Percentiles rank a stretch among this genome's conserved stretches.
These are phyloP conservation scores for Eucalyptus lansdowneana DNA, from an alignment of 345 rosid species.

Conservation along the genomic window DNA sequence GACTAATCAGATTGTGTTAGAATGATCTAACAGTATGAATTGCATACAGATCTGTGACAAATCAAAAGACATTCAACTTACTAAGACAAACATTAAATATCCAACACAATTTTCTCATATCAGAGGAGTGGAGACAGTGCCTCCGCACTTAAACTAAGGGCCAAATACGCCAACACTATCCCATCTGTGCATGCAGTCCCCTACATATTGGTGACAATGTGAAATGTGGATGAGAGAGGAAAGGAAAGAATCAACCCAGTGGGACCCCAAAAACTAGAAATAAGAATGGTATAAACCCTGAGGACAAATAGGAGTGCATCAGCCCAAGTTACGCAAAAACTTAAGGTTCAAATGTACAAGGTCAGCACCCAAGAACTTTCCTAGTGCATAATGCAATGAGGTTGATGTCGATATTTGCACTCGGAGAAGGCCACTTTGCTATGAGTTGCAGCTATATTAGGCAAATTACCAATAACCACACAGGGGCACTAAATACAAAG, in stretches of 20 bases:
- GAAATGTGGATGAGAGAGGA: background rate
- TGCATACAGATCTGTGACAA: background rate
- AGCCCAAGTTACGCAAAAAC: background rate
- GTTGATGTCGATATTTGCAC: background rate
- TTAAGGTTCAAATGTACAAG: background rate
- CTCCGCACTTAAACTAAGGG: background rate
- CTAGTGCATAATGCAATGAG: background rate
- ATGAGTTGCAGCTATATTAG: background rate
- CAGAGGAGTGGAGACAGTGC: background rate
- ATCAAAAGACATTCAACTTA: background rate
- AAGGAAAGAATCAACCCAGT: background rate
- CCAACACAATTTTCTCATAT: background rate
- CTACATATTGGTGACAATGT: background rate
- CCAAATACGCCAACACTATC: background rate
- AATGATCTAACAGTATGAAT: background rate
- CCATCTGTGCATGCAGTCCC: background rate
- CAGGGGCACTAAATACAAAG: background rate
- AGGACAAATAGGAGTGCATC: background rate
- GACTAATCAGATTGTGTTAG: background rate
- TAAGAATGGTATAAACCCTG: background rate
- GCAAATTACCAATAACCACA: background rate
- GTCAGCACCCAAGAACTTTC: background rate
- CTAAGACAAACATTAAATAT: background rate
- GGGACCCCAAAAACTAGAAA: background rate
- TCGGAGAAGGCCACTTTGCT: background rate